Conservation (phyloP, 441 rosid species). For the Adansonia rubrostipa region DNA sequence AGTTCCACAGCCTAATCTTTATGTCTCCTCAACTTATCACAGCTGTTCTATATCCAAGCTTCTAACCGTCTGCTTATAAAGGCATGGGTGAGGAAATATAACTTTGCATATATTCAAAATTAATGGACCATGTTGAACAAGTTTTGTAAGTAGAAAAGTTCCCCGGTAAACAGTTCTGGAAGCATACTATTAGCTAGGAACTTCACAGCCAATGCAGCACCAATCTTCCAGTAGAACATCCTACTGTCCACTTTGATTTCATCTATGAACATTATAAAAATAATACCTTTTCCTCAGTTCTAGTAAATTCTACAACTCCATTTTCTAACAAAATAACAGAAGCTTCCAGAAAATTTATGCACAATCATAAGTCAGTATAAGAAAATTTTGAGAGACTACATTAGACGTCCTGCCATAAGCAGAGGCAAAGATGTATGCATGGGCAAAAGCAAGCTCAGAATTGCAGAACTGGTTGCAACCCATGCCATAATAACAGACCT, state of each 20-base stretch:
- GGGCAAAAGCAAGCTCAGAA: not conserved
- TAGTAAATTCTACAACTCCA: not conserved
- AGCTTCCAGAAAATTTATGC: not conserved
- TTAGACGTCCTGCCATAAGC: not conserved
- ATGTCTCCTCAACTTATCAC: not conserved
- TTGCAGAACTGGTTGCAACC: not conserved
- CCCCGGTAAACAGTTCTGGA: not conserved
- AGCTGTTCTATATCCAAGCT: not conserved
- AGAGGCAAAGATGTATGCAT: not conserved
- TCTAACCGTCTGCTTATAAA: not conserved
- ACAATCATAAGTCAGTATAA: not conserved
- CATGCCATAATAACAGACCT: not conserved
- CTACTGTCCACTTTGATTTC: not conserved
- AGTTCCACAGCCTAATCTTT: not conserved
- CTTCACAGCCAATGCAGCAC: not conserved
- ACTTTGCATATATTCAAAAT: not conserved
- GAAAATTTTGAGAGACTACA: not conserved
- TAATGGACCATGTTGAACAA: not conserved
- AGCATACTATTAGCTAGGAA: not conserved
- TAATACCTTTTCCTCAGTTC: not conserved
- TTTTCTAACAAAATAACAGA: slow-evolving; percentile 4
- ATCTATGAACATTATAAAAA: not conserved
- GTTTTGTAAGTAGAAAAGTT: not conserved
- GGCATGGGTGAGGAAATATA: not conserved
- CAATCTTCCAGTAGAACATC: not conserved